Base-by-base conservation (phyloP, 208 protist genomes). In the Vickermania spadyakhi region DNA sequence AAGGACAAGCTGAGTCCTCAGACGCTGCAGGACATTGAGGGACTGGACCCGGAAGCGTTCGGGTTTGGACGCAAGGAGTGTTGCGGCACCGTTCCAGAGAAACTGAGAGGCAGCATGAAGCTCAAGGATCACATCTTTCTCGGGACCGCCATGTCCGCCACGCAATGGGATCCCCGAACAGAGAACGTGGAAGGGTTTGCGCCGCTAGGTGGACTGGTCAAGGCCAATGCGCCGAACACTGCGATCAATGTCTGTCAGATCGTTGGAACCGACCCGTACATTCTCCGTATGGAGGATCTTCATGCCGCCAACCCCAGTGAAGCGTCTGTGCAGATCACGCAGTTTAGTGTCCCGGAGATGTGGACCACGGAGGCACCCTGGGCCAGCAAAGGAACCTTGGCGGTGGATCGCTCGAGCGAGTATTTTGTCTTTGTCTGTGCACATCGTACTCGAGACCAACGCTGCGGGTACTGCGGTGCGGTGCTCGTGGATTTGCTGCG, bases 401-500 rank as follows among this genome's bases (percentile, higher is more conserved):
- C 65, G n/a, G 71, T 75, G 23, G 85, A 93, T 65, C 81, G 83
- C 52, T 86, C 80, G 21, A 72, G 73, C n/a, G 83, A 93, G 52
- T 75, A 72, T 51, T 91, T 94, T 68, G 65, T 96, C 28, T 91
- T 94, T 58, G 72, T 94, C 36, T 96, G 91, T 56, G 60, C 83
- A 0, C 91, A 96, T 69, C 76, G 68, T 62, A 65, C 70, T 11
- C 77, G 91, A 18, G 91, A 96, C 55, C 56, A 60, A 30, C 84
- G 91, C 31, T 96, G 91, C 30, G 91, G 86, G 26, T 96, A 87
- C 73, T 96, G 91, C 57, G 91, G 91, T 5, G 64, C 84, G 25
- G 74, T 96, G 27, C 79, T 96, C 31, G 64, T 89, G 7, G 85
- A 93, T 49, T 79, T 94, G 22, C 64, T 94, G n/a, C 74, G 76